Evolutionary conservation across 2,329 filamentous ascomycete genomes (phyloP).

Genomic region (Claviceps sp.): DNA sequence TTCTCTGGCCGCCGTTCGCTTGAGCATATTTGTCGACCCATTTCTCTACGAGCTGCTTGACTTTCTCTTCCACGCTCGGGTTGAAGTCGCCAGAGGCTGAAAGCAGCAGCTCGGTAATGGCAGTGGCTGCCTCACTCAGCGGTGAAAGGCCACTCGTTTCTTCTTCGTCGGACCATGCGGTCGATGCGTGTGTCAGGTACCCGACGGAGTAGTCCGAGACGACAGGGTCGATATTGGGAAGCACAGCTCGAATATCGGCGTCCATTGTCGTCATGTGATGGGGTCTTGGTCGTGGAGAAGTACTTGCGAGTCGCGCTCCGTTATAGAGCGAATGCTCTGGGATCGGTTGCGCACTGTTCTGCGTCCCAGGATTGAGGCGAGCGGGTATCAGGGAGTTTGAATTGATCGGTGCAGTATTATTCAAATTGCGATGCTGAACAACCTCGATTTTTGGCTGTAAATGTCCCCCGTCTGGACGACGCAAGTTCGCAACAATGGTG

Average conservation of each 20-base stretch:
- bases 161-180: conserved; percentile 60
- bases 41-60: conserved; percentile 74
- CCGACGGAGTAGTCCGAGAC: conserved; percentile 88
- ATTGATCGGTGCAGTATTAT: neutral
- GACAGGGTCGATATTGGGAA: conserved; percentile 78
- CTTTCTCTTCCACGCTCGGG: conserved; percentile 56
- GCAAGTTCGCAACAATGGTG: neutral
- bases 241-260: conserved; percentile 68
- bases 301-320: neutral
- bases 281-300: neutral
- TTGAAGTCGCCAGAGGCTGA: conserved; percentile 84
- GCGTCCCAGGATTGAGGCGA: neutral
- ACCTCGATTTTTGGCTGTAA: conserved; percentile 1
- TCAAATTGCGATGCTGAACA: neutral
- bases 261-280: conserved; percentile 47
- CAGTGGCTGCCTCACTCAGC: conserved; percentile 67
- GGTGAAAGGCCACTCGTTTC: conserved; percentile 60
- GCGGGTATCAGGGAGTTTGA: no score
- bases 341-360: neutral
- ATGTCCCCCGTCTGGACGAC: neutral
- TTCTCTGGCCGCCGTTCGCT: conserved; percentile 56
- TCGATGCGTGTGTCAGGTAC: conserved; percentile 87
- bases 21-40: conserved; percentile 74
- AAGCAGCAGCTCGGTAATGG: conserved; percentile 76
- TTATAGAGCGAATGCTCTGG: neutral